Conservation (phyloP, 1,284 basidiomycete species). For the Cryptococcus sp. region DNA sequence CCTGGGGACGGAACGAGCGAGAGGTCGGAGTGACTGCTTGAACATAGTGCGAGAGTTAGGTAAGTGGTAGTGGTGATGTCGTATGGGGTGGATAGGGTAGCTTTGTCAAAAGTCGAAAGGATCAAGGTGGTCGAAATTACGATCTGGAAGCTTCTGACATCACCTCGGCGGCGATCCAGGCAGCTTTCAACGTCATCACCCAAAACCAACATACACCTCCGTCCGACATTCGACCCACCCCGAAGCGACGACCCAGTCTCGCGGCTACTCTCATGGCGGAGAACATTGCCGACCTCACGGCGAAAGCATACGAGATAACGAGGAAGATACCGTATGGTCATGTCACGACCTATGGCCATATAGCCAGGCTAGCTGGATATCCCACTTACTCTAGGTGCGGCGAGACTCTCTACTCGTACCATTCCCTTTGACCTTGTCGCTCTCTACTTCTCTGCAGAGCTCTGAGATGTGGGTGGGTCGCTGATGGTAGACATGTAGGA, state of each 20-base stretch:
- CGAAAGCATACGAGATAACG: slow-evolving; percentile 40
- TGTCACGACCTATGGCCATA: slow-evolving; percentile 54
- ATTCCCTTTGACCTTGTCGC: no score
- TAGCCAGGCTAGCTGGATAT: slow-evolving; percentile 76
- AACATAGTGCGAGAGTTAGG: slow-evolving; percentile 8
- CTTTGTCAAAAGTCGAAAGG: neutral
- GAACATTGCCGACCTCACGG: slow-evolving; percentile 37
- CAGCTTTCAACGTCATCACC: neutral
- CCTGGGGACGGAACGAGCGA: slow-evolving; percentile 3
- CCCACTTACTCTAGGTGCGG: slow-evolving; percentile 59
- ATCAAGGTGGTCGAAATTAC: no score
- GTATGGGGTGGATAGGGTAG: neutral
- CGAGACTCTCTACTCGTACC: no score
- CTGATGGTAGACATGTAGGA: slow-evolving; percentile 66
- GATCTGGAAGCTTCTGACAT: no score
- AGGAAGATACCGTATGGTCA: slow-evolving; percentile 33
- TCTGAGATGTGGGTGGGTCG: no score
- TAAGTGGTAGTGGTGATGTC: neutral
- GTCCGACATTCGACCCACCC: no score
- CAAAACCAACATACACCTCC: neutral
- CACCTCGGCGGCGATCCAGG: no score
- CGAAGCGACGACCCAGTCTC: neutral
- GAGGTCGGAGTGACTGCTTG: slow-evolving; percentile 6
- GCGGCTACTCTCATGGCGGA: slow-evolving; percentile 16
- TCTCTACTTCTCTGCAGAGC: neutral